Evolutionary conservation across 169 alveolate species (phyloP), one percentile per base, ranked within the genome.

Genomic region (Plasmodium blacklocki): DNA sequence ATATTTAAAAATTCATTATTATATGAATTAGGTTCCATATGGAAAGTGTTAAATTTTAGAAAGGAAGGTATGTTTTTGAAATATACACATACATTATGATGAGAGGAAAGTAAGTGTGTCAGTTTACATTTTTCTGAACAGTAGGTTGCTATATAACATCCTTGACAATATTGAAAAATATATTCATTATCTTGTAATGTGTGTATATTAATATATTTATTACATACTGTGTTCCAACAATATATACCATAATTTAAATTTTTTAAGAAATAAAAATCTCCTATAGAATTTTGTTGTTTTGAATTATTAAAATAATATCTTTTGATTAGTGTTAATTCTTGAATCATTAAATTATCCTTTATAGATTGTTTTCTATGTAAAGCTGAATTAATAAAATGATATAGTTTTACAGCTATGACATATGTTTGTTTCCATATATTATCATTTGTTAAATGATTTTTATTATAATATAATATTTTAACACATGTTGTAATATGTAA

Each of bases 181-280:
- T 87, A 32, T 83, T 68, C 56, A 72, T 83, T 83, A 83, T 83
- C 26, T 18, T 83, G 85, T 68, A 54, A 83, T 19, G 29, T 21
- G 15, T 68, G 91, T 54, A 58, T 60, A 54, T 83, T 83, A 8
- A 60, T 59, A 19, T 68, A 68, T 68, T 68, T 83, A 56, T 83
- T 83, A 49, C 91, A 83, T 18, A 83, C 62, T 47, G 85, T 9
- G 59, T 83, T 83, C 91, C 91, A 83, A 62, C 91, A 83, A 72
- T 83, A 83, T 68, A 83, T 83, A 21, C 91, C 91, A 68, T 83
- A 83, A 18, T 83, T 83, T 54, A 68, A 68, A 68, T 83, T 83
- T 83, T 83, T 67, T 43, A 83, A 50, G 58, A 54, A 67, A 29
- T 68, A 83, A 43, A 83, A 83, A 26, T 83, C 91, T 50, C 91